Conservation (phyloP, 1,139 yeast species). For the Pneumocystis sp. region DNA sequence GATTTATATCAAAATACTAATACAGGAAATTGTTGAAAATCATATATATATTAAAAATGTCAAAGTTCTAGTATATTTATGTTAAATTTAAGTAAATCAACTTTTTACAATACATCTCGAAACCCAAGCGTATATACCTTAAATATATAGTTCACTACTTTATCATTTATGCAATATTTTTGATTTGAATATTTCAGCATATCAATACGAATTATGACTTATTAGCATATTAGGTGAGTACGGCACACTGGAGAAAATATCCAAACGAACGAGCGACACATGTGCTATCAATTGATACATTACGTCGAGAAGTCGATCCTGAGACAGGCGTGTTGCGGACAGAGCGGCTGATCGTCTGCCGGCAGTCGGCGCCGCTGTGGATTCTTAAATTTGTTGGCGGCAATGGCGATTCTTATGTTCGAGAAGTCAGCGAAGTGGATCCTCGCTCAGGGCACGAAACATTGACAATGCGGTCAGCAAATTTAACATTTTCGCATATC, state of each 20-base stretch:
- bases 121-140: too few species aligned
- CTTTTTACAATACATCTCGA: too few species aligned
- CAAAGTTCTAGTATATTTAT: too few species aligned
- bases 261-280: conserved; percentile 87
- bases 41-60: too few species aligned
- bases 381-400: conserved; percentile 60
- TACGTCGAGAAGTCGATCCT: conserved; percentile 52
- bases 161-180: too few species aligned
- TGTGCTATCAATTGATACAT: conserved; percentile 86
- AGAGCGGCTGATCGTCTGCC: conserved; percentile 78
- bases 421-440: conserved; percentile 83
- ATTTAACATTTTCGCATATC: conserved; percentile 65
- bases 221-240: conserved; percentile 46
- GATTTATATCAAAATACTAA: too few species aligned
- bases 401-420: conserved; percentile 56
- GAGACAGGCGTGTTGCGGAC: conserved; percentile 48
- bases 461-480: conserved; percentile 37
- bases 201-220: neutral
- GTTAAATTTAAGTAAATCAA: too few species aligned
- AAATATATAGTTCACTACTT: too few species aligned
- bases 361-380: conserved; percentile 82
- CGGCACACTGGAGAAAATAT: conserved; percentile 93
- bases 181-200: neutral
- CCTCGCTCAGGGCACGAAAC: conserved; percentile 46
- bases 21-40: too few species aligned